Evolutionary conservation across 345 rosid species (phyloP).

Genomic region (Corchorus olitorius): DNA sequence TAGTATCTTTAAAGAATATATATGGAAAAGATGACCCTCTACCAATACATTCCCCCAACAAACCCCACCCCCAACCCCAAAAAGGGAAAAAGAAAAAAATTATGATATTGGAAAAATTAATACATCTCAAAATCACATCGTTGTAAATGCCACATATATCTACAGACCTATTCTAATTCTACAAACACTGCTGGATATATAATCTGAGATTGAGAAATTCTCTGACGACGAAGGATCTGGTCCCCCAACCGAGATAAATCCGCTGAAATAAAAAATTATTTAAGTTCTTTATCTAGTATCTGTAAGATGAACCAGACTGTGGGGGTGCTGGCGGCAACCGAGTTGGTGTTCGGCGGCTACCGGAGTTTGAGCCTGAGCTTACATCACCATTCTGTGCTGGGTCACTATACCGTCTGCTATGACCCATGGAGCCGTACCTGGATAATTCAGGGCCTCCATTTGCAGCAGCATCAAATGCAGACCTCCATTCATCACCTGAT

Average conservation of each 20-base stretch:
- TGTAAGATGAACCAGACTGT: constrained; percentile 52
- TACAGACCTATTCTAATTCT: constrained; percentile 20
- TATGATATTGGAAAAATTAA: background rate
- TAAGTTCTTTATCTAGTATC: constrained; percentile 40
- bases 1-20: background rate
- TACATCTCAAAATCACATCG: constrained; percentile 16
- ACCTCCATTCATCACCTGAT: constrained; percentile 92
- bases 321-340: constrained; percentile 94
- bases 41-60: background rate
- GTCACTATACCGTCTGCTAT: constrained; percentile 70
- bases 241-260: constrained; percentile 21
- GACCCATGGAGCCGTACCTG: constrained; percentile 54
- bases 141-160: constrained; percentile 17
- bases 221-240: constrained; percentile 18
- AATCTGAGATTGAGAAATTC: constrained; percentile 28
- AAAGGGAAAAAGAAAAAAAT: background rate
- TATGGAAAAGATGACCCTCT: background rate
- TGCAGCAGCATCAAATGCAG: constrained; percentile 89
- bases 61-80: background rate
- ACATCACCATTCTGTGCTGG: constrained; percentile 79
- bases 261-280: constrained; percentile 12
- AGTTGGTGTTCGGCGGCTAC: constrained; percentile 77
- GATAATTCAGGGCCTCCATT: constrained; percentile 55
- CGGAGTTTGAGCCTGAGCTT: constrained; percentile 41
- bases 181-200: background rate